Base-by-base conservation (phyloP, 2,329 filamentous ascomycete genomes). In the Fragosphaeria purpurea region DNA sequence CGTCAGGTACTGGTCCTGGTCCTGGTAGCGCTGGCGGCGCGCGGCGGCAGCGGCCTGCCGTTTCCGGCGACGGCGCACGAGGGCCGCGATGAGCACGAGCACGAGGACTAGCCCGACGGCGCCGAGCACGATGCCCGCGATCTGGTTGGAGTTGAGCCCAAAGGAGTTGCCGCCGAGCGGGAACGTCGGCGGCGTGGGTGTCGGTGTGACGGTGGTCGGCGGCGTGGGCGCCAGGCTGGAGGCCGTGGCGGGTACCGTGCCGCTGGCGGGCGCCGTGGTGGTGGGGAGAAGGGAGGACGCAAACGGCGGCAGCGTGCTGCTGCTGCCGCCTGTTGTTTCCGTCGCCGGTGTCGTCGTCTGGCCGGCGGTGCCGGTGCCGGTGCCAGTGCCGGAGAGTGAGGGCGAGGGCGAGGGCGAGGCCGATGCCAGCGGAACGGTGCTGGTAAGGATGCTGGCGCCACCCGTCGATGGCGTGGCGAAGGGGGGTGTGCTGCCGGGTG, bases 11-110 rank as follows among this genome's bases (percentile, higher is more conserved):
- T 12, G 11, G 34, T 49, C 40, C 10, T 31, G 41, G 12, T 34
- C 13, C 9, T 40, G 13, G 22, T 22, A 22, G 6, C 33, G 41
- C 4, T 37, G 35, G 7, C 38, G 30, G 4, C 41, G 34, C 41
- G 38, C 7, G 6, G 30, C 47, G 1, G 22, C 37, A 4, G 47
- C 31, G 6, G 12, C 11, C 63, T 77, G 2, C 74, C 70, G 66
- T 66, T 73, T 7, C 63, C 51, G 35, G 2, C 55, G 48, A 10
- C 59, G 56, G 5, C 61, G 57, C 32, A 63, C 31, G 7, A 61
- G 47, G 47, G 59, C 55, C 32, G 46, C 55, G 8, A 55, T 30
- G 7, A 60, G 44, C 4, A 60, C 39, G n/a, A 62, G 47, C 32
- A 63, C 40, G 12, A 61, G 22, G n/a, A 63, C 22, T 41, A 57